phyloP scores from a whole-genome alignment of 148 eudicot species.

The Selenicereus undatus region DNA sequence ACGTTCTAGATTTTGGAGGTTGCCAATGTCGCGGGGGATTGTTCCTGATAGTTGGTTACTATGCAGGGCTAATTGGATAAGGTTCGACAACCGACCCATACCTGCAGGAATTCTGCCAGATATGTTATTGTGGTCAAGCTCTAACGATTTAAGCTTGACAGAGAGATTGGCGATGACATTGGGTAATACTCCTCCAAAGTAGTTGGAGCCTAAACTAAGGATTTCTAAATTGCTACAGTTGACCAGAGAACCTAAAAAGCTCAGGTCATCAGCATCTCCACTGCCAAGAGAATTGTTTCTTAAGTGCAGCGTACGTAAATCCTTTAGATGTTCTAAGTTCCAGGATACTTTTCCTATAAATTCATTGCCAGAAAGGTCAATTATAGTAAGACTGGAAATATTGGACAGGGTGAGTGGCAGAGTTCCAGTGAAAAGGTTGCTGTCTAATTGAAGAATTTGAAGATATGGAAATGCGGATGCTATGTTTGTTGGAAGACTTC shows the following conservation, averaged over 20 bases:
- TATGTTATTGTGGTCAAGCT: neutral
- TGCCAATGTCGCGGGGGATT: conserved; percentile 26
- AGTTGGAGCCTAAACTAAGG: neutral
- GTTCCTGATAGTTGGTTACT: conserved; percentile 20
- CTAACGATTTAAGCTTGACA: neutral
- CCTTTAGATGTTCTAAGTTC: neutral
- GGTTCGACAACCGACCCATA: conserved; percentile 20
- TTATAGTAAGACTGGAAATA: too few species aligned
- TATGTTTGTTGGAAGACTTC: too few species aligned
- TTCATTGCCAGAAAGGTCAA: too few species aligned
- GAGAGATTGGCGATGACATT: conserved; percentile 17
- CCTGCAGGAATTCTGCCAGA: conserved; percentile 23
- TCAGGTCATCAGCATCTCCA: conserved; percentile 7
- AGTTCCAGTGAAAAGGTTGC: too few species aligned
- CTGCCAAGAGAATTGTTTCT: conserved; percentile 17
- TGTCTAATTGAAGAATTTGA: too few species aligned
- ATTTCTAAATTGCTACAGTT: conserved; percentile 24
- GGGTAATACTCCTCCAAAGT: conserved; percentile 22
- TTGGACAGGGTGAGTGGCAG: too few species aligned
- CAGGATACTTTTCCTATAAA: too few species aligned
- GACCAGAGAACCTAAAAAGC: conserved; percentile 18
- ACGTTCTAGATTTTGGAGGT: conserved; percentile 12
- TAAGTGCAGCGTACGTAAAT: neutral
- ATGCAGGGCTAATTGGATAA: neutral
- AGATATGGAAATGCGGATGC: too few species aligned